Conservation (phyloP, 2,329 filamentous ascomycete genomes). For the Boeremia lycopersici region DNA sequence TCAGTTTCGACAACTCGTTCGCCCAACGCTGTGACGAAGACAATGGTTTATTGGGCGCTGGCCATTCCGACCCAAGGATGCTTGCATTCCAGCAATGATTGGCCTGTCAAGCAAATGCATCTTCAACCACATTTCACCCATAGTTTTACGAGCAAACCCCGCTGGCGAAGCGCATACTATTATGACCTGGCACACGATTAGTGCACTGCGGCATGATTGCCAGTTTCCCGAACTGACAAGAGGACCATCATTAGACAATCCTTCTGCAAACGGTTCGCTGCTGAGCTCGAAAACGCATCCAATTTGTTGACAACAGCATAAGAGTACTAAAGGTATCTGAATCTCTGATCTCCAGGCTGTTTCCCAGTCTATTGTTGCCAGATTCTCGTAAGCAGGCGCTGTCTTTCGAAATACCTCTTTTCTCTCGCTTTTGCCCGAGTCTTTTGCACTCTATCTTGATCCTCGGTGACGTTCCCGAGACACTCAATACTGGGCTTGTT, state of each 20-base stretch:
- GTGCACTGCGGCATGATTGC: conserved; percentile 54
- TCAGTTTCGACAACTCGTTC: conserved; percentile 58
- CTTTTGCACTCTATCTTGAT: conserved; percentile 64
- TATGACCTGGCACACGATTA: conserved; percentile 61
- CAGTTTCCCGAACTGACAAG: conserved; percentile 62
- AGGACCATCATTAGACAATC: conserved; percentile 61
- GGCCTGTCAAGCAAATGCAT: conserved; percentile 52
- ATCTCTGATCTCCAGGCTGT: conserved; percentile 38
- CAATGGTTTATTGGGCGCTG: conserved; percentile 62
- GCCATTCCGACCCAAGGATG: conserved; percentile 58
- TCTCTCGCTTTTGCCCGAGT: conserved; percentile 64
- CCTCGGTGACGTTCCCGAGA: conserved; percentile 57
- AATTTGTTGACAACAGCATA: conserved; percentile 14
- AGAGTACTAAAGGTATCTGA: conserved; percentile 25
- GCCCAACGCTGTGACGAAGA: conserved; percentile 60
- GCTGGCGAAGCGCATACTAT: conserved; percentile 58
- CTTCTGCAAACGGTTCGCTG: conserved; percentile 57
- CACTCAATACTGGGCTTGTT: conserved; percentile 57
- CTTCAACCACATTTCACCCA: conserved; percentile 56
- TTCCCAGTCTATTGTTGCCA: conserved; percentile 21
- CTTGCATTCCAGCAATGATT: conserved; percentile 55
- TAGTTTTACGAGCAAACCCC: conserved; percentile 58
- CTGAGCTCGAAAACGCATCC: conserved; percentile 57
- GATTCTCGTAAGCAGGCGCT: conserved; percentile 18
- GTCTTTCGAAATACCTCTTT: conserved; percentile 58